Base-by-base conservation (phyloP, 1,284 basidiomycete species). In the Earliella scabrosa region DNA sequence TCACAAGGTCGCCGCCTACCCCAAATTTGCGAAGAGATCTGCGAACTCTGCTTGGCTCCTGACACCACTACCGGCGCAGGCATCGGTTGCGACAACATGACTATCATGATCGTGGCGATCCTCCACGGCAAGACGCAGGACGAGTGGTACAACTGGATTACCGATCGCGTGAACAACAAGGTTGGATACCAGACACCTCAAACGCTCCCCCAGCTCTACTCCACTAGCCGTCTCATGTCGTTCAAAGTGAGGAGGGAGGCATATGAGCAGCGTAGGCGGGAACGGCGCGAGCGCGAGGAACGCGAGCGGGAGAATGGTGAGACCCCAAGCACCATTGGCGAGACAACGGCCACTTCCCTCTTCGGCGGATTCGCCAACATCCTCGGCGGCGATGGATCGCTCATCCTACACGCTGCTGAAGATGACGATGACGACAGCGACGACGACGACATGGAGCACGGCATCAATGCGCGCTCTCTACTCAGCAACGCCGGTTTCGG, bases 71-170 rank as follows among this genome's bases (percentile, higher is more conserved):
- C 92, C 38, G 94, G 93, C 41, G 84, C 85, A 40, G 97, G 97
- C 16, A 93, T 98, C 59, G 97, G 97, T 21, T 98, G 96, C 71
- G 97, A 99, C 78, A 99, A 99, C 78, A 99, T 99, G 97, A 99
- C 97, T 0, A 81, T 97, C 52, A 84, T 98, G 63, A 84, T 99
- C 56, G 85, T 99, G 45, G 97, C 94, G 4, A 72, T 99, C 46
- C 82, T 97, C 29, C 82, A 92, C 61, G 96, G 93, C 29, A 87
- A 88, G 57, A 94, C 94, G 14, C 87, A 90, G 71, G 89, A 94
- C 61, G 88, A 97, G 70, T 99, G 97, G 97, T 93, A 92, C 69
- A 74, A 82, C 23, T 99, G 96, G 97, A 75, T 99, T 63, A 87
- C 83, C 60, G 84, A 95, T 49, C 86, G 96, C 40, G 92, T 97